phyloP scores from a whole-genome alignment of 2,329 filamentous ascomycete species.

The Cercospora brassicicola region DNA sequence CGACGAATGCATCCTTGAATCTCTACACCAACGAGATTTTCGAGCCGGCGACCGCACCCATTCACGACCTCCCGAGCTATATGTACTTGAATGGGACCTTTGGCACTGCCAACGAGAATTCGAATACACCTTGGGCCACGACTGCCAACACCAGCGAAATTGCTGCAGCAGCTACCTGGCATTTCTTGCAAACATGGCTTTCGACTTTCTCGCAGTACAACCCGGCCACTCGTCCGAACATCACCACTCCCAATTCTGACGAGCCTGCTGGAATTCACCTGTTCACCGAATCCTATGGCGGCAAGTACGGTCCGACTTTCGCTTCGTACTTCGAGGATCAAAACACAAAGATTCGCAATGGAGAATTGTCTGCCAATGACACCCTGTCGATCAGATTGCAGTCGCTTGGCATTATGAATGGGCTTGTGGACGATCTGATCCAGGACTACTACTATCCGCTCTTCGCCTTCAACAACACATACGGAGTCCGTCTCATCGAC shows the following conservation, averaged over 20 bases:
- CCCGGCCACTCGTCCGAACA: constrained; percentile 47
- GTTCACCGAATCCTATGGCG: constrained; percentile 58
- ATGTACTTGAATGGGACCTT: constrained; percentile 65
- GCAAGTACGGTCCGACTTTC: constrained; percentile 68
- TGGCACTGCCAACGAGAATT: constrained; percentile 51
- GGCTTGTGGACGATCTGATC: constrained; percentile 64
- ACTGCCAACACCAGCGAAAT: constrained; percentile 41
- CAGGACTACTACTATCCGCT: constrained; percentile 59
- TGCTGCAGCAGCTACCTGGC: constrained; percentile 57
- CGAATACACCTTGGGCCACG: constrained; percentile 20
- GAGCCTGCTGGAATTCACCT: constrained; percentile 52
- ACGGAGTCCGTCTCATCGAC: constrained; percentile 60
- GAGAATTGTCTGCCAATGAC: constrained; percentile 50
- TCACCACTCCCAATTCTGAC: constrained; percentile 51
- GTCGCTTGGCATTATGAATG: constrained; percentile 70
- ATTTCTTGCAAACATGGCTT: constrained; percentile 63
- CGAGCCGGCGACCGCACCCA: constrained; percentile 40
- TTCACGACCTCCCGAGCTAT: constrained; percentile 28
- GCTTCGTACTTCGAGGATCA: constrained; percentile 60
- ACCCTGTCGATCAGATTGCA: constrained; percentile 62
- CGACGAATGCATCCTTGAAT: constrained; percentile 61
- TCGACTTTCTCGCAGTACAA: constrained; percentile 43
- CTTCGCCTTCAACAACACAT: constrained; percentile 66
- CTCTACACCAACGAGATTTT: constrained; percentile 47
- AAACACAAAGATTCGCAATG: constrained; percentile 58